phyloP scores from a whole-genome alignment of 1,284 basidiomycete species.

The Termitomyces sp. region DNA sequence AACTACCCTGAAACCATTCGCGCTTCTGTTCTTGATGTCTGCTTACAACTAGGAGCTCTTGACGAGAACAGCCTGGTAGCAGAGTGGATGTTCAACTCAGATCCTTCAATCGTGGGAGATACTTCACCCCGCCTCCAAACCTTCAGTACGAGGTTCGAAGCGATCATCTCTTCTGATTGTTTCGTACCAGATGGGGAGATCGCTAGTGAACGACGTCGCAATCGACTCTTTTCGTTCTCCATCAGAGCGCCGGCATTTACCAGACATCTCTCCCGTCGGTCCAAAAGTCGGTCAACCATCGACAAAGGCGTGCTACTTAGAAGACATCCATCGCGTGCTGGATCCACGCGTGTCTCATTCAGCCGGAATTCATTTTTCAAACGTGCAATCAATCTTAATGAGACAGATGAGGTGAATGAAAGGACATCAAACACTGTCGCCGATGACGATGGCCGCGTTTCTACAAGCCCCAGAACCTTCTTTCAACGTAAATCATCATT shows the following conservation, averaged over 20 bases:
- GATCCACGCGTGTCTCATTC: constrained; percentile 1
- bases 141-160: constrained; percentile 10
- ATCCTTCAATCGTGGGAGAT: constrained; percentile 6
- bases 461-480: constrained; percentile 9
- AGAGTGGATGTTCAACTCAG: constrained; percentile 26
- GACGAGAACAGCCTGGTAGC: constrained; percentile 26
- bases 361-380: constrained; percentile 12
- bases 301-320: neutral
- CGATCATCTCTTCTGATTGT: constrained; percentile 9
- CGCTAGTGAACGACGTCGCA: neutral
- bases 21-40: constrained; percentile 27
- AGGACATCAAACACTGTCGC: neutral
- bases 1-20: constrained; percentile 19
- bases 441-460: constrained; percentile 3
- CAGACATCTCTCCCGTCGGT: constrained; percentile 1
- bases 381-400: neutral
- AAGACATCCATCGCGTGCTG: neutral
- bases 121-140: neutral
- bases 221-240: constrained; percentile 5
- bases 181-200: neutral
- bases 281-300: neutral
- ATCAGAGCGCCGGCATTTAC: constrained; percentile 6
- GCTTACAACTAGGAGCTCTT: constrained; percentile 26
- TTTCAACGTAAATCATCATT: constrained; percentile 8
- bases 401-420: neutral